A percentile compares a stretch with the other conserved stretches of the same genome.
Evolutionary conservation across 2,329 filamentous ascomycete species (phyloP).

Genomic region (Xylariaceae sp.): DNA sequence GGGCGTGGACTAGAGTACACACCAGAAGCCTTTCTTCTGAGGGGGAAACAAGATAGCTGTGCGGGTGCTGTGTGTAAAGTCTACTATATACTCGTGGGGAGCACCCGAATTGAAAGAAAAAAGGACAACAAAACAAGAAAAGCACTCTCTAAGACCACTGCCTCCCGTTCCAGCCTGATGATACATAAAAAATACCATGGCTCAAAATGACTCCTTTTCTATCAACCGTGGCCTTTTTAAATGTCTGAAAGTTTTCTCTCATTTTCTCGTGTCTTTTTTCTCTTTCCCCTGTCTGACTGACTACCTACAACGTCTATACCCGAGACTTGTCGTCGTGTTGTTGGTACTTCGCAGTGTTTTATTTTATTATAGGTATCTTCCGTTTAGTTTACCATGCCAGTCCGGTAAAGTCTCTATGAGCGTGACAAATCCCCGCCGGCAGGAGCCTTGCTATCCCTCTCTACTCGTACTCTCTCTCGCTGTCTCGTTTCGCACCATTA

Average conservation of each 20-base stretch:
- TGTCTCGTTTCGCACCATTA: neutral
- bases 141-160: conserved; percentile 13
- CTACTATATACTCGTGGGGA: conserved; percentile 9
- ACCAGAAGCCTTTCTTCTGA: conserved; percentile 4
- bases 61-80: conserved; percentile 1
- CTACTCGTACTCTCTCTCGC: neutral
- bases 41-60: conserved; percentile 1
- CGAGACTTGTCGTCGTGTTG: too few relatives aligned
- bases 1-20: conserved; percentile 10
- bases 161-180: neutral
- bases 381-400: too few relatives aligned
- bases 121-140: neutral
- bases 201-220: conserved; percentile 4
- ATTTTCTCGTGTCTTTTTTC: neutral
- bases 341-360: too few relatives aligned
- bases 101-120: neutral
- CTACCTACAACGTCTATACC: neutral
- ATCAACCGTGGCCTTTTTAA: neutral
- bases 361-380: too few relatives aligned
- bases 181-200: conserved; percentile 7
- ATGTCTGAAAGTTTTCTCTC: neutral
- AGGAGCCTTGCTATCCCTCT: neutral
- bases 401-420: too few relatives aligned
- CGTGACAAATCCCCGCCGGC: neutral
- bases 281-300: neutral